Evolutionary conservation across 2,329 filamentous ascomycete genomes (phyloP).

Genomic region (Sclerotinia nivalis): DNA sequence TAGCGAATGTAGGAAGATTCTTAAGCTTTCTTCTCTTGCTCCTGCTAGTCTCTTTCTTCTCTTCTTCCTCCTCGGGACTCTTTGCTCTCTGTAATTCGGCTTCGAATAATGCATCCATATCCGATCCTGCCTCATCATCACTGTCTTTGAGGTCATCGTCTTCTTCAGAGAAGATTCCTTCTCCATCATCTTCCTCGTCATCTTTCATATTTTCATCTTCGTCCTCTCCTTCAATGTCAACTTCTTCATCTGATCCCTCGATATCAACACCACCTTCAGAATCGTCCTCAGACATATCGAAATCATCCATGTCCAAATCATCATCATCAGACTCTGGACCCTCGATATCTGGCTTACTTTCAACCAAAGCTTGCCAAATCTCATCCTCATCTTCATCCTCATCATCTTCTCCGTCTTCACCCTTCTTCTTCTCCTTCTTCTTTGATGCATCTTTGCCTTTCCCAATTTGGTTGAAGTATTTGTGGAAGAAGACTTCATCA

Average conservation of each 20-base stretch:
- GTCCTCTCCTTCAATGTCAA: conserved; percentile 35
- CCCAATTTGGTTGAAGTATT: conserved; percentile 81
- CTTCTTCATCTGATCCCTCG: conserved; percentile 47
- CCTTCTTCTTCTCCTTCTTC: conserved; percentile 56
- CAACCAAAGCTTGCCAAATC: conserved; percentile 88
- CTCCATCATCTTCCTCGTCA: conserved; percentile 36
- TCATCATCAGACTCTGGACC: conserved; percentile 58
- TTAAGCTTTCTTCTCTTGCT: conserved; percentile 82
- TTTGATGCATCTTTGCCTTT: conserved; percentile 58
- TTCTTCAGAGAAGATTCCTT: conserved; percentile 41
- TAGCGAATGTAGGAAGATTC: conserved; percentile 88
- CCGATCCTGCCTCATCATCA: conserved; percentile 56
- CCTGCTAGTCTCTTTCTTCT: conserved; percentile 44
- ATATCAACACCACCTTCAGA: conserved; percentile 50
- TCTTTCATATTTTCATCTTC: conserved; percentile 29
- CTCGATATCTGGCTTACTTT: conserved; percentile 75
- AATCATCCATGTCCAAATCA: conserved; percentile 51
- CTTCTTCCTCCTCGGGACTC: conserved; percentile 44
- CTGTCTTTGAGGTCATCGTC: conserved; percentile 43
- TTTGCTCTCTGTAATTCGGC: conserved; percentile 40
- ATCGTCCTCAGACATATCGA: conserved; percentile 53
- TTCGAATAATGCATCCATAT: conserved; percentile 46
- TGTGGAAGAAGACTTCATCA: conserved; percentile 97
- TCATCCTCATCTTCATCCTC: conserved; percentile 68
- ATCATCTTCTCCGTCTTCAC: conserved; percentile 47